Percentiles rank a stretch among this genome's conserved stretches.
These are phyloP conservation scores for Myxozyma sirexii DNA, from an alignment of 805 yeast species.

Conservation along the genomic window DNA sequence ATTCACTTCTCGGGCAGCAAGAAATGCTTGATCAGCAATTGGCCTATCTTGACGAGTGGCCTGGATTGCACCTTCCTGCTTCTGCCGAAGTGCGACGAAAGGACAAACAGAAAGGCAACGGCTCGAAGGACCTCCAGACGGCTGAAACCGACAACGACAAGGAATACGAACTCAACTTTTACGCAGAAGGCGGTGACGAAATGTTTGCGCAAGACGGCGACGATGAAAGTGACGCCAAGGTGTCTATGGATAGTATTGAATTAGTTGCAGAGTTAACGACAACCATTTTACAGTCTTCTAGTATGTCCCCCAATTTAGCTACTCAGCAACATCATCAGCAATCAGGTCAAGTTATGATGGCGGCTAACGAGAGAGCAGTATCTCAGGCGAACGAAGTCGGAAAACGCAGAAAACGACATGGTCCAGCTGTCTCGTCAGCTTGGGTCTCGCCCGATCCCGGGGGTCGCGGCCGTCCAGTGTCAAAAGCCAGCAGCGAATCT, in stretches of 20 bases:
- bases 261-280: slow-evolving; percentile 15
- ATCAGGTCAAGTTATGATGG: neutral
- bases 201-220: slow-evolving; percentile 3
- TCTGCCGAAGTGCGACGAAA: neutral
- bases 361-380: neutral
- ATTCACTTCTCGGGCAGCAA: slow-evolving; percentile 6
- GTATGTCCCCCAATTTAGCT: neutral
- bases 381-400: neutral
- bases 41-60: slow-evolving; percentile 3
- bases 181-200: neutral
- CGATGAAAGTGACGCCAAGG: slow-evolving; percentile 8
- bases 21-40: slow-evolving; percentile 1
- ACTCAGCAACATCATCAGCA: neutral
- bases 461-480: slow-evolving; percentile 26
- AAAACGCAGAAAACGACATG: slow-evolving; percentile 29
- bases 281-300: slow-evolving; percentile 5
- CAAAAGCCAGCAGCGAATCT: neutral
- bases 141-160: neutral
- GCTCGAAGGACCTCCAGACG: no score
- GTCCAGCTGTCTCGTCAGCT: slow-evolving; percentile 32
- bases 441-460: slow-evolving; percentile 24
- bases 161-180: neutral
- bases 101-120: neutral
- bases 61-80: neutral
- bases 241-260: slow-evolving; percentile 12